Evolutionary conservation across 2,329 filamentous ascomycete genomes (phyloP), one percentile per base, ranked within the genome.

Genomic region (Furcasterigmium furcatum): DNA sequence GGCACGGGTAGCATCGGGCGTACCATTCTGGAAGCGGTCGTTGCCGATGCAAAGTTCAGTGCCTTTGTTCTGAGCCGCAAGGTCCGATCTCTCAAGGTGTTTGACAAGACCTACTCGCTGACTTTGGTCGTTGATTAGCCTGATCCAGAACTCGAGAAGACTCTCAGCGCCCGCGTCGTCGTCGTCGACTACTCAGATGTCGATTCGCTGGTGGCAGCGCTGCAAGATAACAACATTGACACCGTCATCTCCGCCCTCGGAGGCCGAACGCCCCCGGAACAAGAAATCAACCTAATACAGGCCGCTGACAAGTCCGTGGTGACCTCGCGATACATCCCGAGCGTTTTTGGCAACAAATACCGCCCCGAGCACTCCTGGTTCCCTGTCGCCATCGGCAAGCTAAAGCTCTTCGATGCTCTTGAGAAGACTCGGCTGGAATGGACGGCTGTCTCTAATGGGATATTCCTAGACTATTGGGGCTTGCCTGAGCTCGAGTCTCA

Each of bases 161-260:
- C n/a, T n/a, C n/a, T n/a, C n/a, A n/a, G n/a, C n/a, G n/a, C 13
- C 13, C 20, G 19, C n/a, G 21, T 36, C 5, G 29, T 43, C 14
- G 41, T 27, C 2, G 39, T 43, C 18, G 47, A 44, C 19, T 46
- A 49, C 40, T 18, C 21, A 44, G 16, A 48, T 9, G 18, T 43
- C 40, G 25, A 12, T 4, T 12, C 34, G 2, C 39, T 48, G 25
- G 19, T 13, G 14, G 3, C 21, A 13, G 20, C 44, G 19, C 30
- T 49, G 2, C 44, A 41, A 8, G 32, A 39, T 13, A 38, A 16
- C 38, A 62, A 66, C 1, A 52, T 76, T 21, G 56, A 74, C 40
- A 72, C 68, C 2, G 55, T 75, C 36, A 67, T 77, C 32, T 76
- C 70, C 0, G 56, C 65, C 5, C 57, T 76, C 21, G 52, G 55